Conservation (phyloP, 1,284 basidiomycete genomes). For the Ganoderma meredithae region DNA sequence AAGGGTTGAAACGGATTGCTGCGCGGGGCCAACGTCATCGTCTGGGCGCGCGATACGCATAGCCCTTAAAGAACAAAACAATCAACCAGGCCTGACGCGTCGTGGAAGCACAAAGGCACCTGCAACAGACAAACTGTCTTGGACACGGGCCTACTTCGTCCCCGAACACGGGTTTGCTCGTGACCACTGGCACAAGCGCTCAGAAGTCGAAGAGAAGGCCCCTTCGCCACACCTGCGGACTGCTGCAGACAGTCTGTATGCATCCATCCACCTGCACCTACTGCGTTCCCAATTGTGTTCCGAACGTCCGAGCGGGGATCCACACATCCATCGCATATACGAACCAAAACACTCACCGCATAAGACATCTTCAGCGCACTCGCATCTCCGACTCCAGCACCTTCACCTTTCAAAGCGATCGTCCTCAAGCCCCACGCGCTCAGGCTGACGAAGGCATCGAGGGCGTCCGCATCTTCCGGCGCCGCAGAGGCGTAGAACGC, state of each 20-base stretch:
- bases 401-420: conserved; percentile 53
- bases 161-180: too few relatives aligned
- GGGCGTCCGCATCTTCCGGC: conserved; percentile 42
- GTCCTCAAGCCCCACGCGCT: conserved; percentile 55
- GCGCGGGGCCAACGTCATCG: background rate
- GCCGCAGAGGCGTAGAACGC: conserved; percentile 61
- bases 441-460: conserved; percentile 53
- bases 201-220: too few relatives aligned
- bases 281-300: too few relatives aligned
- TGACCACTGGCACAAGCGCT: too few relatives aligned
- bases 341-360: conserved; percentile 49
- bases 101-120: too few relatives aligned
- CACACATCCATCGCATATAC: background rate
- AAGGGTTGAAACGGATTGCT: background rate
- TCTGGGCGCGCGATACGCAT: background rate
- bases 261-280: too few relatives aligned
- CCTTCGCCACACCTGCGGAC: too few relatives aligned
- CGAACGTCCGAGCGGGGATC: background rate
- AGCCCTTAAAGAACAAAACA: background rate
- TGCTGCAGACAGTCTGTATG: too few relatives aligned
- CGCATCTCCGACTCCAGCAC: conserved; percentile 60
- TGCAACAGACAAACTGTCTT: too few relatives aligned
- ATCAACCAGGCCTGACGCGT: too few relatives aligned
- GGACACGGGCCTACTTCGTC: too few relatives aligned
- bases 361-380: conserved; percentile 73